Evolutionary conservation across 306 rosid genomes (phyloP), one percentile per base, ranked within the genome.

Genomic region (Cicer chorassanicum): DNA sequence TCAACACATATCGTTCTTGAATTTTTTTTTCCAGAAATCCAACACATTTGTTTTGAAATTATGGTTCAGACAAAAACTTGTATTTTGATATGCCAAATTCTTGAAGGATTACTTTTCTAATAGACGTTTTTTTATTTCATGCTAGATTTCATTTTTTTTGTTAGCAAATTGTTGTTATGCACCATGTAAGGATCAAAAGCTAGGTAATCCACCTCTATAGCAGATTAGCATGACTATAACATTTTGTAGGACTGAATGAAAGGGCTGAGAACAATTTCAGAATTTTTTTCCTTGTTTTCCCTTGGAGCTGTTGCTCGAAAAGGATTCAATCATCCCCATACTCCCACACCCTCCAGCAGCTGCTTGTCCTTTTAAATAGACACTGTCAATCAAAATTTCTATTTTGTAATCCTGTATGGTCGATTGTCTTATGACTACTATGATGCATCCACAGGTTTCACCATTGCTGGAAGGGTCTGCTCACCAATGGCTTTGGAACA

Each of bases 401-500:
- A 16, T 49, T 68, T 50, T 57, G 8, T 41, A 19, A 19, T 45
- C 56, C 50, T 70, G 34, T 19, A 21, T 38, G 13, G 19, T 50
- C 71, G 39, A 19, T 54, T 65, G 41, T 21, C 59, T 44, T 8
- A 57, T 80, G 9, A 53, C 82, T 74, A 62, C 80, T 50, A 14
- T 65, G 49, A 65, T 45, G 75, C 70, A 54, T 76, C 36, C 18
- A 4, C 88, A 94, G 98, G 95, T 94, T 61, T 91, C 98, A 34
- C 91, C 96, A 1, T 78, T 94, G 85, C 77, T 92, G 57, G 92
- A 88, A 68, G 97, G 87, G 65, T 85, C 88, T 67, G 90, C 97
- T 72, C 74, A 78, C 68, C 77, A 88, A 66, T 94, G 98, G 98
- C 96, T 94, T 70, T 85, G 93, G 98, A 71, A 84, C 89, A 94